These are phyloP conservation scores for Yamadazyma sp. DNA, from an alignment of 805 yeast genomes.

Conservation along the genomic window DNA sequence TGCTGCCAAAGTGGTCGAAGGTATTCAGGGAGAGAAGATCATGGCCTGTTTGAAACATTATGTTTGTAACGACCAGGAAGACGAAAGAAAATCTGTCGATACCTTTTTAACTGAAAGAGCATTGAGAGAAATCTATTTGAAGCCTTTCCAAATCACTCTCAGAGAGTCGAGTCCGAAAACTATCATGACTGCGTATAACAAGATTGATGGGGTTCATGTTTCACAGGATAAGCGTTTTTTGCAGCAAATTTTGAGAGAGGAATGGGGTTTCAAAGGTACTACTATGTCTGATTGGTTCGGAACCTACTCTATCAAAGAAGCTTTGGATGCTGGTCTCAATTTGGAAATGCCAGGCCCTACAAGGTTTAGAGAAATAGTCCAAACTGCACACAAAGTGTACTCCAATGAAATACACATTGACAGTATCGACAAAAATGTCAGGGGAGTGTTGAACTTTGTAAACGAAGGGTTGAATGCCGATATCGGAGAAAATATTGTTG, in stretches of 20 bases:
- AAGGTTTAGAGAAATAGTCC: conserved; percentile 41
- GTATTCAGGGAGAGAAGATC: conserved; percentile 52
- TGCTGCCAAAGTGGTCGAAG: conserved; percentile 51
- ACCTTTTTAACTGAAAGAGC: conserved; percentile 58
- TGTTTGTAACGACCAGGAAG: conserved; percentile 63
- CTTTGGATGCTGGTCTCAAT: conserved; percentile 57
- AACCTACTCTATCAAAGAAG: conserved; percentile 44
- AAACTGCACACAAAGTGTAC: conserved; percentile 42
- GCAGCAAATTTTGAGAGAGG: conserved; percentile 48
- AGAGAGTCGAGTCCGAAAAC: conserved; percentile 52
- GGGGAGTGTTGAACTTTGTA: conserved; percentile 47
- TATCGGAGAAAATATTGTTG: conserved; percentile 37
- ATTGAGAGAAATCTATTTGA: conserved; percentile 61
- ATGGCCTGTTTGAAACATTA: conserved; percentile 62
- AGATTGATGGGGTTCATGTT: conserved; percentile 59
- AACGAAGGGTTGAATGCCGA: conserved; percentile 43
- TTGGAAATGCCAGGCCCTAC: conserved; percentile 70
- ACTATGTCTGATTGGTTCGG: conserved; percentile 69
- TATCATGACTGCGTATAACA: conserved; percentile 64
- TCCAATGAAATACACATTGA: conserved; percentile 41
- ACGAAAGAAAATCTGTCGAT: conserved; percentile 50
- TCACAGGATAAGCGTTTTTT: conserved; percentile 46
- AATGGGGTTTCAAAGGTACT: conserved; percentile 59
- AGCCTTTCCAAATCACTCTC: conserved; percentile 62
- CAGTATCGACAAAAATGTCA: conserved; percentile 48